These are phyloP conservation scores for Calamus simplicifolius DNA, from an alignment of 176 grass and related monocot genomes.

Conservation along the genomic window DNA sequence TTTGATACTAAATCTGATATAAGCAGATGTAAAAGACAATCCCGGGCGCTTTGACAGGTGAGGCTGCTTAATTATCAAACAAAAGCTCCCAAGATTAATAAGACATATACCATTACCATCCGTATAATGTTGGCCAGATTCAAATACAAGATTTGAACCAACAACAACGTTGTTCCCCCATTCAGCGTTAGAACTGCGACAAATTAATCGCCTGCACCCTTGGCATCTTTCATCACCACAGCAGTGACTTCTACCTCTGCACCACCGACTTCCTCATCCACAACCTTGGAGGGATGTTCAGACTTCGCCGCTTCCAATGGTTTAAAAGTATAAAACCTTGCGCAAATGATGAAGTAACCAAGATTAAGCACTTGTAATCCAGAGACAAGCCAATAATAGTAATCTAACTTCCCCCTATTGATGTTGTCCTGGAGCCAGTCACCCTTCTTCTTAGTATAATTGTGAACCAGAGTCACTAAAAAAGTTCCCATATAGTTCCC, in stretches of 20 bases:
- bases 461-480: constrained; percentile 57
- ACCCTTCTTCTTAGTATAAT: constrained; percentile 35
- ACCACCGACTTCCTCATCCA: not conserved
- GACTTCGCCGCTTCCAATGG: constrained; percentile 30
- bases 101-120: too few species aligned
- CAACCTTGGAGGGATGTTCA: constrained; percentile 10
- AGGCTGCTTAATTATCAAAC: too few species aligned
- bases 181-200: too few species aligned
- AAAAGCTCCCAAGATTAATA: too few species aligned
- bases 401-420: constrained; percentile 67
- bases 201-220: too few species aligned
- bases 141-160: too few species aligned
- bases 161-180: too few species aligned
- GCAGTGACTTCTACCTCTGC: constrained; percentile 16
- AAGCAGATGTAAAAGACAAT: too few species aligned
- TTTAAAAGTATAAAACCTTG: constrained; percentile 65
- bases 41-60: too few species aligned
- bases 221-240: too few species aligned
- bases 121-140: too few species aligned
- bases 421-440: constrained; percentile 92
- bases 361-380: constrained; percentile 63
- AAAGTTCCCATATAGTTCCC: constrained; percentile 77
- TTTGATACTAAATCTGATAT: too few species aligned
- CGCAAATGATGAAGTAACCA: constrained; percentile 51
- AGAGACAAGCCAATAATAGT: constrained; percentile 78